Evolutionary conservation across 1,139 yeast species (phyloP).

Genomic region (Meyerozyma athensensis): DNA sequence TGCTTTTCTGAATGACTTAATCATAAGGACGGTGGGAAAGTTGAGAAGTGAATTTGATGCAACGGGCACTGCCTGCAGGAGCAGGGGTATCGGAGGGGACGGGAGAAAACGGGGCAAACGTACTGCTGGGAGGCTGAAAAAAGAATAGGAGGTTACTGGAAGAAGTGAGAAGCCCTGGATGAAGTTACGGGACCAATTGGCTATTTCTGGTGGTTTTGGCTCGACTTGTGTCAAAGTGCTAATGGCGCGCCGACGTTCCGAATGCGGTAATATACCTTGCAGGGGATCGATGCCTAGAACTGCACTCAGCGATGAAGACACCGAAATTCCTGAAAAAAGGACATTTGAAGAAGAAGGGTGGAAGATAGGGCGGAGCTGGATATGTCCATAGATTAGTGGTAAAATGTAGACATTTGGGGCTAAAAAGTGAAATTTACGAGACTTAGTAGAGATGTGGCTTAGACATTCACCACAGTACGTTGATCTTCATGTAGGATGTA

Average conservation of each 20-base stretch:
- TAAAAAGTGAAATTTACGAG: no score
- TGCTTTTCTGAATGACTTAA: slow-evolving; percentile 40
- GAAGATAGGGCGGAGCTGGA: no score
- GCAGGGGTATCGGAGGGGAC: slow-evolving; percentile 4
- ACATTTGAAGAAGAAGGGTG: no score
- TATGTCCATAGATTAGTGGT: no score
- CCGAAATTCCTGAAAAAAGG: no score
- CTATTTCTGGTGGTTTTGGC: background rate
- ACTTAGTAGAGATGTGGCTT: no score
- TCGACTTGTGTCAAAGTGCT: background rate
- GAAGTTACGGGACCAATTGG: background rate
- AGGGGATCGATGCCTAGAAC: slow-evolving; percentile 1
- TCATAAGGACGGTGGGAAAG: slow-evolving; percentile 19
- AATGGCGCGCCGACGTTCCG: background rate
- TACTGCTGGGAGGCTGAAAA: background rate
- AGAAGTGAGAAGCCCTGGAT: background rate
- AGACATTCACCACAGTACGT: no score
- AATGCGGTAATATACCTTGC: slow-evolving; percentile 1
- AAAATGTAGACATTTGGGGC: no score
- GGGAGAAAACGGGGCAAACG: background rate
- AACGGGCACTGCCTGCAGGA: background rate
- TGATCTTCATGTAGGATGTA: no score
- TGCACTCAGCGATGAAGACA: no score
- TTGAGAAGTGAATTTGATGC: slow-evolving; percentile 1
- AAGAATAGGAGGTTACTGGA: background rate